These are phyloP conservation scores for Suillus fuscotomentosus DNA, from an alignment of 768 basidiomycete genomes.

Conservation along the genomic window DNA sequence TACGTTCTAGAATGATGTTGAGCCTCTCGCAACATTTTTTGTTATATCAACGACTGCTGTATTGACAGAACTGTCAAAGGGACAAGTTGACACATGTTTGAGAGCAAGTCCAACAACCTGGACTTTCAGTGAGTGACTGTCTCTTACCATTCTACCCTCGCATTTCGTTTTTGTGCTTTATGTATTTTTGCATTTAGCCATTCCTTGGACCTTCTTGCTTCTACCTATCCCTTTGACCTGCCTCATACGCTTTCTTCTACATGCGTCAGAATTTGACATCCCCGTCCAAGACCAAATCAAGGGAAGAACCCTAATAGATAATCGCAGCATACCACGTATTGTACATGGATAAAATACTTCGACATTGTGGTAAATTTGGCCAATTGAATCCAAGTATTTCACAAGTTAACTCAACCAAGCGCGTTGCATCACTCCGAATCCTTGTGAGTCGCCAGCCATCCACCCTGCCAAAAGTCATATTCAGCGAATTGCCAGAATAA, in stretches of 20 bases:
- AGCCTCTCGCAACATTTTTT: neutral
- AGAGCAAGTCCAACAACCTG: neutral
- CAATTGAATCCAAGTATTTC: neutral
- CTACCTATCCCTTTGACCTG: no score
- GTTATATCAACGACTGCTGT: neutral
- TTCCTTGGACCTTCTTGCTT: neutral
- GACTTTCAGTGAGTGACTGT: neutral
- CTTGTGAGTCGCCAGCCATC: conserved; percentile 7
- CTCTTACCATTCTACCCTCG: neutral
- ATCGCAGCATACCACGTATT: neutral
- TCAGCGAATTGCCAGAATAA: neutral
- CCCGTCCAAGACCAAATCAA: neutral
- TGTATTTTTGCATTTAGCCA: neutral
- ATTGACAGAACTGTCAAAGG: neutral
- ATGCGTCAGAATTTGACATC: neutral
- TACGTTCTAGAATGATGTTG: neutral
- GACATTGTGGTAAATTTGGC: neutral
- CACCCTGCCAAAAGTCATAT: conserved; percentile 1
- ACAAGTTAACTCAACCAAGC: neutral
- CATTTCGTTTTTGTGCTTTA: neutral
- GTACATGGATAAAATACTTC: neutral
- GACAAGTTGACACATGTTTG: neutral
- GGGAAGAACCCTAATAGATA: neutral
- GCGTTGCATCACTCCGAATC: neutral
- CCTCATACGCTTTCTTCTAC: neutral